Percentiles rank a stretch among this genome's conserved stretches.
Conservation (phyloP, 352 stramenopile genomes). For the Phytophthora pinifolia region DNA sequence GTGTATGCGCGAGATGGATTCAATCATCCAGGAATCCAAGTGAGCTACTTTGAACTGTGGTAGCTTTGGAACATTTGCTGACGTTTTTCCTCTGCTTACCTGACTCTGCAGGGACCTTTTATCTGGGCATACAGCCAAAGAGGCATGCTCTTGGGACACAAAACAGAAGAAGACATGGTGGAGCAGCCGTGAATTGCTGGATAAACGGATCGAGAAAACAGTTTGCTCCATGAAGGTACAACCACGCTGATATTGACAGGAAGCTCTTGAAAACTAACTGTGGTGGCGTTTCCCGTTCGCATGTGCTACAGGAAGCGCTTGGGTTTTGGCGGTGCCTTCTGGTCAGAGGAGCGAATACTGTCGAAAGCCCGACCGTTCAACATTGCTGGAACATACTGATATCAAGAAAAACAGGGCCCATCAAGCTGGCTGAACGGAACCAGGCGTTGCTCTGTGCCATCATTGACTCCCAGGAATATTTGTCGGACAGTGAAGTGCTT, state of each 20-base stretch:
- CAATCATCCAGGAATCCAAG: conserved; percentile 64
- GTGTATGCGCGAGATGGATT: conserved; percentile 40
- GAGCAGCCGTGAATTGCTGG: conserved; percentile 57
- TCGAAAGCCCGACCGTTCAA: conserved; percentile 10
- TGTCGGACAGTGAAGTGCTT: conserved; percentile 46
- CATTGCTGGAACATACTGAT: conserved; percentile 40
- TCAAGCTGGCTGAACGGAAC: conserved; percentile 24
- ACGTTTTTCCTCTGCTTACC: background rate
- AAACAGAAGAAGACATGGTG: conserved; percentile 83
- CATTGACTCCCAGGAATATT: conserved; percentile 23
- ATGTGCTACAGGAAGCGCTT: conserved; percentile 35
- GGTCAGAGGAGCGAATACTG: conserved; percentile 19
- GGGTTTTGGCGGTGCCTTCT: conserved; percentile 66
- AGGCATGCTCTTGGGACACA: conserved; percentile 48
- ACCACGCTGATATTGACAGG: background rate
- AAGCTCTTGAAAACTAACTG: background rate
- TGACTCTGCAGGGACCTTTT: conserved; percentile 45
- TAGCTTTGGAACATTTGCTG: conserved; percentile 1
- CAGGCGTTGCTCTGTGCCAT: conserved; percentile 40
- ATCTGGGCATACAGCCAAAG: conserved; percentile 57
- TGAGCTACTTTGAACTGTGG: conserved; percentile 16
- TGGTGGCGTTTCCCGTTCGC: conserved; percentile 12
- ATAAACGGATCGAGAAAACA: conserved; percentile 43
- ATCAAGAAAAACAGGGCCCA: conserved; percentile 1
- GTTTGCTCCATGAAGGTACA: conserved; percentile 60